Evolutionary conservation across 169 alveolate species (phyloP).

Genomic region (Theileria annulata): DNA sequence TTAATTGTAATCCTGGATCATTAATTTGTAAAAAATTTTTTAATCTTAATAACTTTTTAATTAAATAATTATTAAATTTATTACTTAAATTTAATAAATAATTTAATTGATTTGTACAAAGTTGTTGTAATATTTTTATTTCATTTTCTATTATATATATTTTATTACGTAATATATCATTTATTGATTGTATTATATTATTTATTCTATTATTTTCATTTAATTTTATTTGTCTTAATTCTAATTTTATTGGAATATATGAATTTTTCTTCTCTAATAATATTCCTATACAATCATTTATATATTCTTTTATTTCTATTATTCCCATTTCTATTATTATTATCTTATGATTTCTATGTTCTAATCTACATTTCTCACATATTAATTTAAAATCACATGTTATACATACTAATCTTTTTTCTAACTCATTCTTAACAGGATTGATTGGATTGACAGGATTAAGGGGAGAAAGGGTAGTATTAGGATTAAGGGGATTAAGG

Average conservation of each 20-base stretch:
- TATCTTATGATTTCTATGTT: slow-evolving; percentile 24
- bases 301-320: slow-evolving; percentile 48
- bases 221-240: no score
- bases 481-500: no score
- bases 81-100: slow-evolving; percentile 40
- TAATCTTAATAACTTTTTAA: slow-evolving; percentile 30
- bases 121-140: slow-evolving; percentile 35
- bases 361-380: slow-evolving; percentile 34
- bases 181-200: no score
- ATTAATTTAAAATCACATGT: slow-evolving; percentile 47
- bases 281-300: slow-evolving; percentile 51
- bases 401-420: slow-evolving; percentile 47
- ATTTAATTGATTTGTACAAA: slow-evolving; percentile 50
- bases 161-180: no score
- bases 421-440: no score
- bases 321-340: slow-evolving; percentile 47
- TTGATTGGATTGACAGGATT: no score
- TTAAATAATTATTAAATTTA: slow-evolving; percentile 22
- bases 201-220: no score
- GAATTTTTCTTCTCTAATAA: no score
- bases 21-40: slow-evolving; percentile 25
- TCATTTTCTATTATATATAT: slow-evolving; percentile 16
- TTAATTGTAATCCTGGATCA: slow-evolving; percentile 57
- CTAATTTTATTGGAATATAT: no score
- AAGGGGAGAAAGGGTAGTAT: no score